Conservation (phyloP, 768 basidiomycete genomes). For the Rhodosporidiobolus odoratus region DNA sequence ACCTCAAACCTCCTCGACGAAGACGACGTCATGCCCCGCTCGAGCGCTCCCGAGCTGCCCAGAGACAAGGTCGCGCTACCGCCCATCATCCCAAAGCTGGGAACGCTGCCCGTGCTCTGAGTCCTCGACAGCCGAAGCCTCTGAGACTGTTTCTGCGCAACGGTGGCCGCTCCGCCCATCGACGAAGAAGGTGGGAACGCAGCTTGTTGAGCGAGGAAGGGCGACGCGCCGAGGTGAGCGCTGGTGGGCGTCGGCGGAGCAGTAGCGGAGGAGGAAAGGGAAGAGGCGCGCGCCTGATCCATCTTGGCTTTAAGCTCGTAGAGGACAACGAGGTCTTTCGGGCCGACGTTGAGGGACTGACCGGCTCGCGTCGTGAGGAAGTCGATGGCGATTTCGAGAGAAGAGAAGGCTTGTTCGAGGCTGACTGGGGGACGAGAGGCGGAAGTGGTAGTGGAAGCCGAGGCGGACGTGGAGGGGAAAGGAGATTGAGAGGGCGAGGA, state of each 20-base stretch:
- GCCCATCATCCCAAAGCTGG: not conserved
- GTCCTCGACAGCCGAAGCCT: constrained; percentile 22
- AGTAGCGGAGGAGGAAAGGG: not conserved
- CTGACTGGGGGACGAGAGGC: constrained; percentile 1
- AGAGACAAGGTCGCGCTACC: no score
- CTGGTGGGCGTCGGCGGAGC: not conserved
- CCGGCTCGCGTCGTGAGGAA: constrained; percentile 23
- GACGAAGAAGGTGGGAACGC: not conserved
- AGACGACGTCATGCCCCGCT: not conserved
- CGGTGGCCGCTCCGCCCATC: not conserved
- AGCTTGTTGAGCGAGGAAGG: not conserved
- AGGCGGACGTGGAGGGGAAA: not conserved
- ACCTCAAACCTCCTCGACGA: no score
- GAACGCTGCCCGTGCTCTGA: constrained; percentile 26
- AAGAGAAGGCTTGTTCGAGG: constrained; percentile 27
- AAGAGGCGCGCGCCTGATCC: no score
- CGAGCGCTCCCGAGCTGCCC: not conserved
- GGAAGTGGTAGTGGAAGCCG: not conserved
- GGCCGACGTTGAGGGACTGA: constrained; percentile 16
- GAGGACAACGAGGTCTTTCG: constrained; percentile 25
- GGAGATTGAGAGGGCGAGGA: constrained; percentile 9
- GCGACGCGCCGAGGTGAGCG: not conserved
- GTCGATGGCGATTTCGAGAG: constrained; percentile 24
- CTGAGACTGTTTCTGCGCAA: constrained; percentile 1
- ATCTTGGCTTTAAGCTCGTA: constrained; percentile 19